Evolutionary conservation across 192 early-diverging fungal species (phyloP).

Genomic region (Diversispora epigaea): DNA sequence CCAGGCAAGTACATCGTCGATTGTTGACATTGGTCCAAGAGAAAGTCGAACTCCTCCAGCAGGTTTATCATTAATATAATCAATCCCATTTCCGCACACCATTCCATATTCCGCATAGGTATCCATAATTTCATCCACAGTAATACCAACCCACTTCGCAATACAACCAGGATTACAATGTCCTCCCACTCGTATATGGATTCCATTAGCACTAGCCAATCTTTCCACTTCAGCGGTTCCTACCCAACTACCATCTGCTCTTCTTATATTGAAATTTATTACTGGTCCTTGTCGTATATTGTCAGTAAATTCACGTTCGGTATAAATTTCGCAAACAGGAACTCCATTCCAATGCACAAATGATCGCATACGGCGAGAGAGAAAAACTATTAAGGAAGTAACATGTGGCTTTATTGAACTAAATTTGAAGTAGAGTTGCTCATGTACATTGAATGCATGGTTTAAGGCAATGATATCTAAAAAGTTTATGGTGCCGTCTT

Average conservation of each 20-base stretch:
- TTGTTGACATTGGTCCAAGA: slow-evolving; percentile 68
- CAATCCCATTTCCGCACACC: slow-evolving; percentile 73
- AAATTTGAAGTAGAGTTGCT: slow-evolving; percentile 46
- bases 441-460: slow-evolving; percentile 62
- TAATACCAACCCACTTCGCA: slow-evolving; percentile 63
- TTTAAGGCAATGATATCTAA: slow-evolving; percentile 69
- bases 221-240: slow-evolving; percentile 66
- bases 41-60: slow-evolving; percentile 76
- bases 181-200: slow-evolving; percentile 71
- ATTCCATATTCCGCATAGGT: slow-evolving; percentile 57
- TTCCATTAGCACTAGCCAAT: slow-evolving; percentile 62
- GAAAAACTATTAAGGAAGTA: slow-evolving; percentile 44
- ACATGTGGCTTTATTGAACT: slow-evolving; percentile 50
- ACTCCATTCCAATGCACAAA: slow-evolving; percentile 57
- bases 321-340: slow-evolving; percentile 48
- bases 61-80: slow-evolving; percentile 68
- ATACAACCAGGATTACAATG: slow-evolving; percentile 83
- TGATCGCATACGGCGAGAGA: slow-evolving; percentile 42
- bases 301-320: slow-evolving; percentile 34
- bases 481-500: slow-evolving; percentile 81
- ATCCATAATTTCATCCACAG: slow-evolving; percentile 49
- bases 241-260: slow-evolving; percentile 54
- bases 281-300: slow-evolving; percentile 57
- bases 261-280: slow-evolving; percentile 67
- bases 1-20: slow-evolving; percentile 59